Base-by-base conservation (phyloP, 495 filamentous ascomycete genomes). In the Daldinia caldariorum region DNA sequence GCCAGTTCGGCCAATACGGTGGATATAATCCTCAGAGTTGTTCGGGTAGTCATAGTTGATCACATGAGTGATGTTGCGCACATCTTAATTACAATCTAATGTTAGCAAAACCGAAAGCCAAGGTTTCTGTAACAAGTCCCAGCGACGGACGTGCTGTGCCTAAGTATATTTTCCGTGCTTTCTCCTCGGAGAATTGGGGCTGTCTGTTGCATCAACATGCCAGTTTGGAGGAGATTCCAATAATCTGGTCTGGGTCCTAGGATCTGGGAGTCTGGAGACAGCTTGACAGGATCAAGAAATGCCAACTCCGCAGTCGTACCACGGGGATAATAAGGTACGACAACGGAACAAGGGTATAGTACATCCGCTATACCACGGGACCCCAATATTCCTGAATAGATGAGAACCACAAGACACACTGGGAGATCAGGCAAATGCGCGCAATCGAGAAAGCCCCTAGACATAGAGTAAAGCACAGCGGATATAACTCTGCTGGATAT, bases 31-130 rank as follows among this genome's bases (percentile, higher is more conserved):
- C 83, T 99, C 95, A 82, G 95, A 98, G 86, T 99, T 99, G 87
- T 98, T 97, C 79, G 95, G 95, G 80, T 97, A 97, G 82, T 99
- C 95, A 91, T 97, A 98, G 90, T 99, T 99, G 83, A 99, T 87
- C 84, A 99, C 95, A 85, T 99, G 95, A 82, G 94, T 97, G 83
- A 99, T 99, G 87, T 99, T 94, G 82, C 94, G 94, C 87, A 99
- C 95, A 90, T 99, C 95, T 99, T 97, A 50, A 89, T 79, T 74
- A 72, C 76, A 61, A 73, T 81, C 79, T 86, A 83, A 71, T 63
- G 92, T 97, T 97, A 98, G 94, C 93, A 87, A 84, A 73, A 67
- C 75, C 77, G 79, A 83, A 53, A 80, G 69, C 74, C 78, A 74
- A 77, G 72, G 70, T 77, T 80, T 78, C 81, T 82, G 69, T 62